Base-by-base conservation (phyloP, 495 filamentous ascomycete genomes). In the Halenospora varia region DNA sequence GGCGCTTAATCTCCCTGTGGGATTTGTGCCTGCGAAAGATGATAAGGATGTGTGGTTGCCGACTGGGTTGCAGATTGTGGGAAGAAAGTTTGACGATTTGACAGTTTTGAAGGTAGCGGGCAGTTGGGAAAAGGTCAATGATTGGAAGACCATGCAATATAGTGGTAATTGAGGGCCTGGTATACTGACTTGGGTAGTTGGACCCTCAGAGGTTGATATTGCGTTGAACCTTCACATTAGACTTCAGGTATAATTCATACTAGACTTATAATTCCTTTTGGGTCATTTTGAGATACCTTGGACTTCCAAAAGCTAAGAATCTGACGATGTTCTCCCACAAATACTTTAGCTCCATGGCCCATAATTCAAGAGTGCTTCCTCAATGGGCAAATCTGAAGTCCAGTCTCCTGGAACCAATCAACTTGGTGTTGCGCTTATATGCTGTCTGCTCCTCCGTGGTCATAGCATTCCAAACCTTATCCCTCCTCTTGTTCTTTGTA, bases 391-490 rank as follows among this genome's bases (percentile, higher is more conserved):
- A 51, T 23, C n/a, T 19, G 41, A 55, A 55, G 47, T 55, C 52
- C 39, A 55, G 41, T 75, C 88, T 74, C 71, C 89, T 90, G 60
- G 86, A 89, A 25, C 88, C 88, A 55, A 75, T 73, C 59, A 88
- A 79, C 15, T 65, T 77, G 25, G 85, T 88, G 2, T 82, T 81
- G 2, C 67, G 70, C 13, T 90, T 68, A 62, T 91, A 92, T 22
- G 74, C 69, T 20, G 79, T 68, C 65, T 76, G 72, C 67, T 90
- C 83, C 10, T 77, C 79, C n/a, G 72, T 72, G 10, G 70, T 78
- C 86, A 91, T 85, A 0, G 68, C 68, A 56, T 76, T 70, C 87
- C 74, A 79, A 53, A 70, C 73, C n/a, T 49, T 44, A 48, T 70
- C 71, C 3, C 67, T 66, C 23, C 61, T 3, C 44, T 71, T 73